Conservation (phyloP, 768 basidiomycete genomes). For the Suillus bovinus region DNA sequence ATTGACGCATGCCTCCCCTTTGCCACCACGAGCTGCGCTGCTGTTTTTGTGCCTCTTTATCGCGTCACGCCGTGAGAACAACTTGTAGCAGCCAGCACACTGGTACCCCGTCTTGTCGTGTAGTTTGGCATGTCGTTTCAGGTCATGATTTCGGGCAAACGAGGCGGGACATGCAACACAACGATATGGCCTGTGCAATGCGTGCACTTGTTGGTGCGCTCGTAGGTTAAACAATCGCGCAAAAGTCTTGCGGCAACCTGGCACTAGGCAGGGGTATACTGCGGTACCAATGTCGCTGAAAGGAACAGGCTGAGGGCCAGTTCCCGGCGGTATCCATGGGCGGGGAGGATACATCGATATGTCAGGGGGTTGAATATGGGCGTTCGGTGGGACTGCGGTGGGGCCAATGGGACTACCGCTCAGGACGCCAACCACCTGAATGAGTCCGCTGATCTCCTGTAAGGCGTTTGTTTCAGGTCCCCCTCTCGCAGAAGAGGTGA, state of each 20-base stretch:
- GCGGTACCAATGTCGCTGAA: conserved; percentile 64
- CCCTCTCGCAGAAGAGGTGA: conserved; percentile 61
- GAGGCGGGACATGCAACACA: conserved; percentile 70
- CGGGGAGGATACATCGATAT: conserved; percentile 37
- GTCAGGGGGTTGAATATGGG: conserved; percentile 23
- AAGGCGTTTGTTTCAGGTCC: conserved; percentile 56
- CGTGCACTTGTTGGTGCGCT: conserved; percentile 68
- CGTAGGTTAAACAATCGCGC: conserved; percentile 69
- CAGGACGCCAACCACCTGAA: conserved; percentile 80
- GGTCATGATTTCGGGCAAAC: conserved; percentile 77
- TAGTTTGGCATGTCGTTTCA: conserved; percentile 73
- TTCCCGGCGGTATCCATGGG: conserved; percentile 29
- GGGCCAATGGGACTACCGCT: conserved; percentile 71
- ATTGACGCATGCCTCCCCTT: conserved; percentile 51
- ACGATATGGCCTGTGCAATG: conserved; percentile 62
- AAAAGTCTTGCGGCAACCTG: conserved; percentile 68
- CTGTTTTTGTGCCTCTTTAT: conserved; percentile 77
- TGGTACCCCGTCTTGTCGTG: conserved; percentile 76
- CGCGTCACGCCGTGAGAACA: conserved; percentile 77
- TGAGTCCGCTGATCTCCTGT: conserved; percentile 78
- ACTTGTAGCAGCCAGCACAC: conserved; percentile 71
- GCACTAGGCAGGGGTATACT: conserved; percentile 76
- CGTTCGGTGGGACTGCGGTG: conserved; percentile 35
- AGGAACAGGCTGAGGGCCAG: conserved; percentile 25
- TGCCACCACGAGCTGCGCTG: conserved; percentile 49